These are phyloP conservation scores for Capsella bursapastoris DNA, from an alignment of 345 rosid genomes.

Conservation along the genomic window DNA sequence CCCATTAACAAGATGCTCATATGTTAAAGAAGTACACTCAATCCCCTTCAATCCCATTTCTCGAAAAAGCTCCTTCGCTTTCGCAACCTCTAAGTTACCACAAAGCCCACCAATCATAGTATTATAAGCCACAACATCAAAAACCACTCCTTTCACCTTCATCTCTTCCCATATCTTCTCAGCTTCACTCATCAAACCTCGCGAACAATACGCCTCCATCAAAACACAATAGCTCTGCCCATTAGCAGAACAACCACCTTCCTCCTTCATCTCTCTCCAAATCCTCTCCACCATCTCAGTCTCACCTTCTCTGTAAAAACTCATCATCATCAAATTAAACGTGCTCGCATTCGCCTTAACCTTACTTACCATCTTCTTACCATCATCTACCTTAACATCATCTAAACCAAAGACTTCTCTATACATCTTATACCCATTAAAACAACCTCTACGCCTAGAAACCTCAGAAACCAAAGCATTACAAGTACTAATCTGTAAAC, in stretches of 20 bases:
- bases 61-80: conserved; percentile 59
- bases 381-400: conserved; percentile 26
- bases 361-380: conserved; percentile 41
- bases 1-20: conserved; percentile 67
- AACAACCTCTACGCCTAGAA: conserved; percentile 52
- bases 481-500: conserved; percentile 59
- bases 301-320: conserved; percentile 63
- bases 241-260: conserved; percentile 51
- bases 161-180: conserved; percentile 71
- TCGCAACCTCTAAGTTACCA: conserved; percentile 51
- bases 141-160: conserved; percentile 54
- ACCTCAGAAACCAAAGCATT: conserved; percentile 59
- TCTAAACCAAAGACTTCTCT: conserved; percentile 62
- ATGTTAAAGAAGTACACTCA: conserved; percentile 53
- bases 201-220: conserved; percentile 59
- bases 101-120: conserved; percentile 76
- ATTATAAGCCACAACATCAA: conserved; percentile 65
- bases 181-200: conserved; percentile 65
- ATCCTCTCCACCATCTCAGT: conserved; percentile 61
- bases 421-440: conserved; percentile 59
- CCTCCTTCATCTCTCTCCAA: conserved; percentile 67
- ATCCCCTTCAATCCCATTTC: conserved; percentile 66
- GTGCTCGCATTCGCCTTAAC: conserved; percentile 63
- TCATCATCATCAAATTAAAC: conserved; percentile 68
- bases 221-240: conserved; percentile 59